phyloP scores from a whole-genome alignment of 495 filamentous ascomycete species.

The Delitschia confertaspora region DNA sequence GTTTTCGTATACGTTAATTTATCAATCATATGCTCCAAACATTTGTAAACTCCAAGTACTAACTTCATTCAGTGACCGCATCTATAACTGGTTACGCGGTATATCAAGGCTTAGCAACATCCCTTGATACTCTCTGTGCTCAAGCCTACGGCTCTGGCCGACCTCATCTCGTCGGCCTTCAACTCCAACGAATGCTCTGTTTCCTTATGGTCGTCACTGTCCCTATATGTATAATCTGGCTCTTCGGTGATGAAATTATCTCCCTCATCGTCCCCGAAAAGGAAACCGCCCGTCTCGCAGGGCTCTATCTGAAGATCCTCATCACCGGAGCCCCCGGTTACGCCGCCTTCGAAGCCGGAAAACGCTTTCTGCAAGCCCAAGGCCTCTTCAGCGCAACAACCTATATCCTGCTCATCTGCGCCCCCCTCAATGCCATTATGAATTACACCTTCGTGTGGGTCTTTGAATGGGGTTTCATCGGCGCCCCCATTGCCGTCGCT shows the following conservation, averaged over 20 bases:
- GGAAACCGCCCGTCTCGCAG: conserved; percentile 54
- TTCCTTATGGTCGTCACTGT: conserved; percentile 55
- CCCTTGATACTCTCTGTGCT: conserved; percentile 63
- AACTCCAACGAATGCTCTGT: conserved; percentile 61
- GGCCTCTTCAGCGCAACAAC: conserved; percentile 61
- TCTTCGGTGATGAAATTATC: conserved; percentile 48
- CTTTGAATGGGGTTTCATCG: conserved; percentile 69
- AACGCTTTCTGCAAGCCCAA: conserved; percentile 65
- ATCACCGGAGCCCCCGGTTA: conserved; percentile 59
- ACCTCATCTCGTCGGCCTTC: conserved; percentile 59
- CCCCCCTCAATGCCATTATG: conserved; percentile 56
- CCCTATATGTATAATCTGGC: conserved; percentile 55
- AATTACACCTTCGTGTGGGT: conserved; percentile 66
- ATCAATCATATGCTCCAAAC: not conserved
- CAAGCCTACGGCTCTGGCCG: conserved; percentile 66
- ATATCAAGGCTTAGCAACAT: conserved; percentile 61
- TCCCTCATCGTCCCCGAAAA: conserved; percentile 50
- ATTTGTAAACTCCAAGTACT: not conserved
- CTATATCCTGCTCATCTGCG: conserved; percentile 55
- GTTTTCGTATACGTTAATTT: too few relatives aligned
- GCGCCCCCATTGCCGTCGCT: conserved; percentile 75
- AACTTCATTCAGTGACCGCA: conserved; percentile 46
- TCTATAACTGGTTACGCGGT: conserved; percentile 64
- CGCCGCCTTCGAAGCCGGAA: conserved; percentile 59
- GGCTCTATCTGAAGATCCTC: conserved; percentile 56